These are phyloP conservation scores for Eudorina sp. DNA, from an alignment of 139 green algal species.

Conservation along the genomic window DNA sequence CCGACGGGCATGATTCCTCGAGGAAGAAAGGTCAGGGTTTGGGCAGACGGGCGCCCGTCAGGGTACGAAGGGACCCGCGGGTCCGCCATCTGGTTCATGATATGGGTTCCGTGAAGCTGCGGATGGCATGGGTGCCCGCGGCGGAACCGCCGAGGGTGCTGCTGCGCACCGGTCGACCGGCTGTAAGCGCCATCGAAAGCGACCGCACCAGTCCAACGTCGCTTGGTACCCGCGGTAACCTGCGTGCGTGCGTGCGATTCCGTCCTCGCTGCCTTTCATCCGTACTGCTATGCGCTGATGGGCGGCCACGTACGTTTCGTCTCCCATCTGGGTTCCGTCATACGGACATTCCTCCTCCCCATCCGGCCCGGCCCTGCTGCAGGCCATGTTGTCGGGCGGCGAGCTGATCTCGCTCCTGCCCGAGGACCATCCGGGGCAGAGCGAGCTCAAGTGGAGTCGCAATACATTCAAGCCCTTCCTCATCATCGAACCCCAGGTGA, in stretches of 20 bases:
- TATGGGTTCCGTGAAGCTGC: no score
- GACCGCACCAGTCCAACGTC: no score
- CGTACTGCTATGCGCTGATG: no score
- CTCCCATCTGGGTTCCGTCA: no score
- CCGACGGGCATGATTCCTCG: no score
- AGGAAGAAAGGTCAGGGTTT: background rate
- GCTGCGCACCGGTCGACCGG: no score
- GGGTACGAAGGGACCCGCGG: background rate
- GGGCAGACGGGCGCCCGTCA: background rate
- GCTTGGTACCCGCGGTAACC: no score
- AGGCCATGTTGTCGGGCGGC: constrained; percentile 84
- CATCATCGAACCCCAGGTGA: constrained; percentile 74
- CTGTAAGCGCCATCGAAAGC: no score
- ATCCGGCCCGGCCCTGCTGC: background rate
- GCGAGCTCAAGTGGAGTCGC: constrained; percentile 91
- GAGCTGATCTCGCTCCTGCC: constrained; percentile 75
- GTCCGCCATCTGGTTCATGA: background rate
- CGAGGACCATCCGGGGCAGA: constrained; percentile 72
- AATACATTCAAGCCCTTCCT: constrained; percentile 89
- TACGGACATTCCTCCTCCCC: background rate
- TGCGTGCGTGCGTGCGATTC: no score
- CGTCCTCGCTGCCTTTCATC: no score
- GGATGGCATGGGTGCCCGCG: background rate
- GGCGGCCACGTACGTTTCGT: no score
- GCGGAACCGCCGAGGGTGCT: no score